A percentile compares a stretch with the other conserved stretches of the same genome.
phyloP scores from a whole-genome alignment of 139 green algal species.

The Chlamydomonas applanata region DNA sequence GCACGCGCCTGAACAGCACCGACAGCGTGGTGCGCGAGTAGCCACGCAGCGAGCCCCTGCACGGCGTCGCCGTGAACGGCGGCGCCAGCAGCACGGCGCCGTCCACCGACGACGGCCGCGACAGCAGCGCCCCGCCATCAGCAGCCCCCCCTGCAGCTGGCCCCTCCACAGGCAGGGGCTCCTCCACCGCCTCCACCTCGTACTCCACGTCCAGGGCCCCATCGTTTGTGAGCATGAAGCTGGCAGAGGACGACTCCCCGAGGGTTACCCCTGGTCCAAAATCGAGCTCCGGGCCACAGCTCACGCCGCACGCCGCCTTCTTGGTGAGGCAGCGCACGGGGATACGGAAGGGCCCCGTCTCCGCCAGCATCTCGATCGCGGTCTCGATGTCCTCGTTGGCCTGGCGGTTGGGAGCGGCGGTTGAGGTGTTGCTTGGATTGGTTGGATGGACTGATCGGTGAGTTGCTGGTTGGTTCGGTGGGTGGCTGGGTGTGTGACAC shows the following conservation, averaged over 20 bases:
- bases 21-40: slow-evolving; percentile 30
- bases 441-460: too few species aligned
- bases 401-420: too few species aligned
- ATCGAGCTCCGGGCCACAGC: slow-evolving; percentile 21
- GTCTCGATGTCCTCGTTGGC: slow-evolving; percentile 56
- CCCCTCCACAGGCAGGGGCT: too few species aligned
- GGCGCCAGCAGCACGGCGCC: too few species aligned
- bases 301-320: slow-evolving; percentile 24
- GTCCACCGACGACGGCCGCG: too few species aligned
- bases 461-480: too few species aligned
- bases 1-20: slow-evolving; percentile 28
- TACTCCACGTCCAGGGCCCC: slow-evolving; percentile 59
- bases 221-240: slow-evolving; percentile 53
- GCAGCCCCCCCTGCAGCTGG: too few species aligned
- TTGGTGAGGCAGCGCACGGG: slow-evolving; percentile 53
- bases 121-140: too few species aligned
- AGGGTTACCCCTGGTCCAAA: slow-evolving; percentile 45
- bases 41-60: slow-evolving; percentile 18
- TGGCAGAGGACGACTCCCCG: slow-evolving; percentile 32
- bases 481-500: too few species aligned
- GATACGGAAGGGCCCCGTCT: slow-evolving; percentile 54
- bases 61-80: too few species aligned
- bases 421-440: too few species aligned
- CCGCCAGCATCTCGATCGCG: slow-evolving; percentile 42
- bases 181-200: neutral